Evolutionary conservation across 2,329 filamentous ascomycete species (phyloP), one percentile per base, ranked within the genome.

Genomic region (Colletotrichum limetticola): DNA sequence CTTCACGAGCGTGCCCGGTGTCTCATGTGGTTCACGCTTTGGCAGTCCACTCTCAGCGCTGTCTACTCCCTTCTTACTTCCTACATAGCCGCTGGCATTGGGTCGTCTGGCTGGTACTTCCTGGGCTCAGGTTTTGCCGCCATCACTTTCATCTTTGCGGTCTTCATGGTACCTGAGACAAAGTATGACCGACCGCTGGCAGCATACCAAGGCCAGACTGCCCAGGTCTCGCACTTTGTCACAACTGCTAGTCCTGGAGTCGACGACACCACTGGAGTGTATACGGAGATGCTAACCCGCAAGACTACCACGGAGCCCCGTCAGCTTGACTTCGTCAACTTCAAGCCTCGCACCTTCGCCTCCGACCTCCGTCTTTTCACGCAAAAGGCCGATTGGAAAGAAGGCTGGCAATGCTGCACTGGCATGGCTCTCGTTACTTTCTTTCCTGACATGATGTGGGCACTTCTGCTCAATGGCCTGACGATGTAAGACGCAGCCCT

Each of bases 371-470:
- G 83, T 0, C 68, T 86, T 0, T 84, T 84, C 74, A 76, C 82
- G 49, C 82, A 81, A 22, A 78, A 78, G 14, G 78, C 81, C 0
- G 83, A 86, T 37, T 85, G 83, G 83, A 68, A 67, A 2, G 76
- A 79, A 65, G 77, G 72, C 1, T 75, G 75, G 75, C 66, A 73
- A 14, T 75, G 76, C 4, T 71, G 75, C 46, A 59, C 66, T n/a
- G 72, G 82, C 76, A 80, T 80, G 7, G 77, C 77, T 9, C 75
- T 82, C 49, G 76, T 81, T 2, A 75, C 83, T 5, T 75, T 82
- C 22, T 86, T 85, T 66, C 84, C 84, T 22, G 83, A 84, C 37
- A 81, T 85, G 19, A 76, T 85, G 37, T 86, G 82, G 83, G 82
- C 82, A 3, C 75, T 85, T 16, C 77, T 78, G 7, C 70, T 85